These are phyloP conservation scores for Lasiodiplodia hormozganensis DNA, from an alignment of 2,329 filamentous ascomycete species.

Conservation along the genomic window DNA sequence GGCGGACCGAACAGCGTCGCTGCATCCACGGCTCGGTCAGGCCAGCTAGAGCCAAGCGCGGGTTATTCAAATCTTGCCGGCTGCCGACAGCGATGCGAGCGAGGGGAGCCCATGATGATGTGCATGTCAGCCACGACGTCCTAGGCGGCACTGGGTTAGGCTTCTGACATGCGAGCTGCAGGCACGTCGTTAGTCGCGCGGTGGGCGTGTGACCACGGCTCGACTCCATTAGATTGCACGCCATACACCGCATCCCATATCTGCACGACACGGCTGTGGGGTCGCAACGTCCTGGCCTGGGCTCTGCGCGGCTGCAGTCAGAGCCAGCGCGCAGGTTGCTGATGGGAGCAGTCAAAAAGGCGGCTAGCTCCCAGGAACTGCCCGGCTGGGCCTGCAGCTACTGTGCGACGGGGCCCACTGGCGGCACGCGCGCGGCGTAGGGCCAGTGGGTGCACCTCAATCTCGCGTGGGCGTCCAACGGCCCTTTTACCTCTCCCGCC, in stretches of 20 bases:
- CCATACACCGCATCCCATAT: slow-evolving; percentile 15
- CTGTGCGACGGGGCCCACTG: neutral
- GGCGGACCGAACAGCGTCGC: slow-evolving; percentile 10
- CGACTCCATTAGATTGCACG: slow-evolving; percentile 13
- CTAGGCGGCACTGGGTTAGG: slow-evolving; percentile 12
- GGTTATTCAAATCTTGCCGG: slow-evolving; percentile 7
- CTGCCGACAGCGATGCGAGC: slow-evolving; percentile 5
- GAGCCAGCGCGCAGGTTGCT: neutral
- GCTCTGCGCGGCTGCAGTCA: neutral
- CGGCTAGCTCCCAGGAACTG: slow-evolving; percentile 18
- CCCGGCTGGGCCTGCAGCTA: slow-evolving; percentile 7
- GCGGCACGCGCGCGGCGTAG: slow-evolving; percentile 7
- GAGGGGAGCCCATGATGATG: slow-evolving; percentile 18
- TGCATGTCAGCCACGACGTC: slow-evolving; percentile 18
- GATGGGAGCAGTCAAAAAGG: neutral
- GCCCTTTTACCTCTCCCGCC: neutral
- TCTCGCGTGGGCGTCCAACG: slow-evolving; percentile 17
- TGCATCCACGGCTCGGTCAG: neutral
- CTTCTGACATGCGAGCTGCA: slow-evolving; percentile 8
- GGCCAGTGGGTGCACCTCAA: slow-evolving; percentile 6
- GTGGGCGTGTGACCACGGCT: slow-evolving; percentile 18
- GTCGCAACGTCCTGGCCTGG: slow-evolving; percentile 12
- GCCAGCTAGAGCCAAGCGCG: neutral
- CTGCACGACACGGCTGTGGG: slow-evolving; percentile 18
- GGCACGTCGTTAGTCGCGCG: slow-evolving; percentile 20